A percentile compares a stretch with the other conserved stretches of the same genome.
phyloP scores from a whole-genome alignment of 1,284 basidiomycete genomes.

The Microbotryum saponariae region DNA sequence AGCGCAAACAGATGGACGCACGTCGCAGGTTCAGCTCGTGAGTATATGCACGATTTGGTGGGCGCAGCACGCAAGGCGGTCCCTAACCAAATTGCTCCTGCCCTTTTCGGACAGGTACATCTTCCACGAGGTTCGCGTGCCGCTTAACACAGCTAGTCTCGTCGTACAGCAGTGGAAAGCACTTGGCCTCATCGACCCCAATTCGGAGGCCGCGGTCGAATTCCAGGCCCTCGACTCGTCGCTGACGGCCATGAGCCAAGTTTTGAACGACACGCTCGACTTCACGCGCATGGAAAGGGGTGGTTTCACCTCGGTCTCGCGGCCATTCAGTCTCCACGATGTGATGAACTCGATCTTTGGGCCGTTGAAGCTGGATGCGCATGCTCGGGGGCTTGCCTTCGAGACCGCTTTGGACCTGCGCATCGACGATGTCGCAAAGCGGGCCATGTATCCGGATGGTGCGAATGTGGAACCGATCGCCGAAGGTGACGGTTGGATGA shows the following conservation, averaged over 20 bases:
- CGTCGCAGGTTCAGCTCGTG: slow-evolving; percentile 2
- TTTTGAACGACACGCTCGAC: slow-evolving; percentile 55
- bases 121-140: slow-evolving; percentile 73
- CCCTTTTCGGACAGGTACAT: slow-evolving; percentile 47
- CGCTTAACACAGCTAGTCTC: slow-evolving; percentile 80
- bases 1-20: slow-evolving; percentile 40
- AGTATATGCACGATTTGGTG: too few relatives aligned
- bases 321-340: slow-evolving; percentile 72
- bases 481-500: slow-evolving; percentile 57
- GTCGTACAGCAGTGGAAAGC: slow-evolving; percentile 86
- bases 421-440: slow-evolving; percentile 57
- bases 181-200: slow-evolving; percentile 53
- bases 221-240: slow-evolving; percentile 72
- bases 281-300: slow-evolving; percentile 47
- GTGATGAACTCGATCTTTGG: slow-evolving; percentile 71
- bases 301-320: slow-evolving; percentile 61
- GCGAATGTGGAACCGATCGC: slow-evolving; percentile 40
- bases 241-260: slow-evolving; percentile 73
- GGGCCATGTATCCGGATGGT: slow-evolving; percentile 18
- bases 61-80: slow-evolving; percentile 16
- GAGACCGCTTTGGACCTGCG: slow-evolving; percentile 60
- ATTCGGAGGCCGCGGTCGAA: slow-evolving; percentile 60
- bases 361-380: slow-evolving; percentile 63
- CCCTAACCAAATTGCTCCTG: slow-evolving; percentile 11
- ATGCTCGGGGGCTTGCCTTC: slow-evolving; percentile 61